A percentile compares a stretch with the other conserved stretches of the same genome.
Conservation (phyloP, 2,329 filamentous ascomycete species). For the Rhynchosporium secalis region DNA sequence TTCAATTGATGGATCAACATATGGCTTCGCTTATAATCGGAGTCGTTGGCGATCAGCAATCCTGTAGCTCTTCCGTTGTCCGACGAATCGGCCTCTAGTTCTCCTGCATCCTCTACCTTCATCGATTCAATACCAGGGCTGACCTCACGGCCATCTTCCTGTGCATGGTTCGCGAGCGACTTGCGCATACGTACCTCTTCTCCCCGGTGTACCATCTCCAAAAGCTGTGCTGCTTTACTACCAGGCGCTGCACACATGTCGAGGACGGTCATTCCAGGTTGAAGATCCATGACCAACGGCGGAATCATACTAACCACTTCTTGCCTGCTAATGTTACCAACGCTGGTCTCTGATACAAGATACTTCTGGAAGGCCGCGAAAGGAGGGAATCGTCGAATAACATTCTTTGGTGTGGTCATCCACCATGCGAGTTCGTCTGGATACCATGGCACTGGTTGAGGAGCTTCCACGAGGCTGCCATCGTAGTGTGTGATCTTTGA, state of each 20-base stretch:
- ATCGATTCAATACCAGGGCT: slow-evolving; percentile 51
- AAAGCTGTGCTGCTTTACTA: slow-evolving; percentile 92
- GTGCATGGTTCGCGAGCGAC: slow-evolving; percentile 63
- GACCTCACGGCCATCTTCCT: slow-evolving; percentile 58
- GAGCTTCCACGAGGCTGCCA: slow-evolving; percentile 77
- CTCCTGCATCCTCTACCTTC: slow-evolving; percentile 46
- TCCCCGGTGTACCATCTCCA: slow-evolving; percentile 90
- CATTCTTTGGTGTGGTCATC: slow-evolving; percentile 97
- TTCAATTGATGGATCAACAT: slow-evolving; percentile 98
- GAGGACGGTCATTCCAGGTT: slow-evolving; percentile 87
- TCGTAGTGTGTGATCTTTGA: slow-evolving; percentile 80
- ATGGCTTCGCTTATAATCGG: slow-evolving; percentile 94
- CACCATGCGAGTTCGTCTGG: slow-evolving; percentile 94
- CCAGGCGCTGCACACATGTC: slow-evolving; percentile 97
- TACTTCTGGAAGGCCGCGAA: slow-evolving; percentile 98
- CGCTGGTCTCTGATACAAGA: slow-evolving; percentile 92
- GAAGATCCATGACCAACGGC: slow-evolving; percentile 86
- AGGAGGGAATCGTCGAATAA: slow-evolving; percentile 88
- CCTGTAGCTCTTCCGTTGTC: slow-evolving; percentile 90
- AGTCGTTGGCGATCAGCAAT: slow-evolving; percentile 90
- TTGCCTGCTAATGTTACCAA: slow-evolving; percentile 96
- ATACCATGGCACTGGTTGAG: slow-evolving; percentile 84
- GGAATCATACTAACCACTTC: slow-evolving; percentile 99
- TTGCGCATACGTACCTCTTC: slow-evolving; percentile 84
- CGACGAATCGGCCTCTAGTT: slow-evolving; percentile 56